phyloP scores from a whole-genome alignment of 2,329 filamentous ascomycete genomes.

The Zalaria obscura region DNA sequence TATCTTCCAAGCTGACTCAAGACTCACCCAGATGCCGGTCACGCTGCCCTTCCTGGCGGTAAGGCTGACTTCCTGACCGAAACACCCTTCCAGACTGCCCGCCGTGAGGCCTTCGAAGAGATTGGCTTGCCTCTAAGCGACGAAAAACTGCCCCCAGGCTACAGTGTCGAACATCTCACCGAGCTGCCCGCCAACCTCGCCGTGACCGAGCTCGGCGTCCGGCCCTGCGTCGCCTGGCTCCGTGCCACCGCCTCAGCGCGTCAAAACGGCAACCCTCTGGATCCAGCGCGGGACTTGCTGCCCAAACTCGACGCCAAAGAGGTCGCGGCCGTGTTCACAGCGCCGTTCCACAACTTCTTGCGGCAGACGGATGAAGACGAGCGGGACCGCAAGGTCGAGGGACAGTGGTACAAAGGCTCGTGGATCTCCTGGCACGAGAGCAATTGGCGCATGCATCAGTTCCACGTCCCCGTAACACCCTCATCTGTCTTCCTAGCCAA shows the following conservation, averaged over 20 bases:
- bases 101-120: conserved; percentile 83
- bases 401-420: conserved; percentile 69
- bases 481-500: conserved; percentile 42
- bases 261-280: conserved; percentile 37
- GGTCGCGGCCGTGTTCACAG: conserved; percentile 87
- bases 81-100: conserved; percentile 61
- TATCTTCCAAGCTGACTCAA: too few species aligned
- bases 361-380: conserved; percentile 40
- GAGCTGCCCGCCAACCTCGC: conserved; percentile 51
- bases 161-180: conserved; percentile 77
- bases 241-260: conserved; percentile 9
- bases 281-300: conserved; percentile 25
- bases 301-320: conserved; percentile 77
- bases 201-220: conserved; percentile 34
- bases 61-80: conserved; percentile 42
- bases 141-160: conserved; percentile 55
- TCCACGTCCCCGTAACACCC: conserved; percentile 68
- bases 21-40: conserved; percentile 46
- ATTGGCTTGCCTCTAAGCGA: conserved; percentile 73
- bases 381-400: conserved; percentile 20
- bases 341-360: conserved; percentile 75
- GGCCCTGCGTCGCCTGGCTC: conserved; percentile 47
- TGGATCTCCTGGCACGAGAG: conserved; percentile 70
- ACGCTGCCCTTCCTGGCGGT: conserved; percentile 73
- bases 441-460: conserved; percentile 82